phyloP scores from a whole-genome alignment of 495 filamentous ascomycete species.

The Aspergillus asperescens region DNA sequence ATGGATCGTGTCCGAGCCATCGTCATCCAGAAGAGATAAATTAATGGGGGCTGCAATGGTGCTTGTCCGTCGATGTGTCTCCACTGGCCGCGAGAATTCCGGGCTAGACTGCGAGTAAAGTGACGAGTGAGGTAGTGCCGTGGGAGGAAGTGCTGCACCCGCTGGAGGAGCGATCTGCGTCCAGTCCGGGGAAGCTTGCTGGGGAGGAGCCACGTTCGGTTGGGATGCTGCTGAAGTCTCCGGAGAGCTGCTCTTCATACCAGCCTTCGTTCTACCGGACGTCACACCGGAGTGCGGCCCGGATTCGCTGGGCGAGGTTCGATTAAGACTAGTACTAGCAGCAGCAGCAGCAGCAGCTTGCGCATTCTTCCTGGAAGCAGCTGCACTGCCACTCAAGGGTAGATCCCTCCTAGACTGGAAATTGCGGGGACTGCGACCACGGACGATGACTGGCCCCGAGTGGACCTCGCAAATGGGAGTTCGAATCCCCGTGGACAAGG shows the following conservation, averaged over 20 bases:
- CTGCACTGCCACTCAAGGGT: slow-evolving; percentile 64
- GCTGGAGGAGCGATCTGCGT: slow-evolving; percentile 32
- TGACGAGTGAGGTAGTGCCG: slow-evolving; percentile 34
- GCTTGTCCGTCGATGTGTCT: slow-evolving; percentile 28
- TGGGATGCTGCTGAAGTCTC: slow-evolving; percentile 37
- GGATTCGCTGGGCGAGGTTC: slow-evolving; percentile 48
- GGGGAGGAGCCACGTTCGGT: slow-evolving; percentile 28
- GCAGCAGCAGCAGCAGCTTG: slow-evolving; percentile 30
- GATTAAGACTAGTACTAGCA: slow-evolving; percentile 32
- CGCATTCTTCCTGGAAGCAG: slow-evolving; percentile 55
- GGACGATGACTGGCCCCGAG: slow-evolving; percentile 71
- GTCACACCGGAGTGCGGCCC: slow-evolving; percentile 47
- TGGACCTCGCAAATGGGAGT: slow-evolving; percentile 64
- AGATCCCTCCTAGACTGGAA: slow-evolving; percentile 75
- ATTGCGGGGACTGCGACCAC: slow-evolving; percentile 72
- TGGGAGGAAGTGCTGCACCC: slow-evolving; percentile 23
- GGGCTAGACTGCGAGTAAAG: slow-evolving; percentile 52
- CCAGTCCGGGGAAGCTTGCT: slow-evolving; percentile 37
- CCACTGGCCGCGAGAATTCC: slow-evolving; percentile 39
- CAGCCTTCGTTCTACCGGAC: slow-evolving; percentile 52
- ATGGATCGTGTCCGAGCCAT: slow-evolving; percentile 35
- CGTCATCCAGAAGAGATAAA: slow-evolving; percentile 71
- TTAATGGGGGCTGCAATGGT: slow-evolving; percentile 56
- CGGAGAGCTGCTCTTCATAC: slow-evolving; percentile 37
- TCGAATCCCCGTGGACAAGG: slow-evolving; percentile 62